Conservation (phyloP, 2,329 filamentous ascomycete species). For the Talaromyces piceae region DNA sequence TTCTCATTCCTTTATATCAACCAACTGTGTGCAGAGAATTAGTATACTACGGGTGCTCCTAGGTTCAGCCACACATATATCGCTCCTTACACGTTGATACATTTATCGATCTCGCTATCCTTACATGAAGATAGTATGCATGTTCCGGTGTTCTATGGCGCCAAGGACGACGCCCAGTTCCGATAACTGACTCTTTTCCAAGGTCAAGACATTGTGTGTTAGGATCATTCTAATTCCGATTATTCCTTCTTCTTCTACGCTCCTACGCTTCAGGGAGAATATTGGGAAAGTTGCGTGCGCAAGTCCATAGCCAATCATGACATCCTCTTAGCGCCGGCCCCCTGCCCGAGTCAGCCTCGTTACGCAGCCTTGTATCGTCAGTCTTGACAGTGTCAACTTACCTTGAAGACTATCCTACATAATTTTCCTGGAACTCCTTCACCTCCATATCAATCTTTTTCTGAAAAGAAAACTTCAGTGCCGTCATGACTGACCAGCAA, state of each 20-base stretch:
- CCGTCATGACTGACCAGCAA: neutral
- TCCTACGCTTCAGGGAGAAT: neutral
- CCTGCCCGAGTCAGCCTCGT: neutral
- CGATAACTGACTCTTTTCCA: too few relatives aligned
- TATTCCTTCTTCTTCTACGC: neutral
- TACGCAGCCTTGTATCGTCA: neutral
- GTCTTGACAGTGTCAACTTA: neutral
- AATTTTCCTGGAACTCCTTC: neutral
- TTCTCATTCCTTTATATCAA: too few relatives aligned
- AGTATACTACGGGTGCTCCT: too few relatives aligned
- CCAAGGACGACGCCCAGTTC: too few relatives aligned
- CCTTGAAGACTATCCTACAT: neutral
- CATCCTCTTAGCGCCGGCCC: neutral
- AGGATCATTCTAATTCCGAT: too few relatives aligned
- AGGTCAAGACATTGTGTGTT: too few relatives aligned
- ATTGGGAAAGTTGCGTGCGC: neutral
- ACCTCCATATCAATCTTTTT: neutral
- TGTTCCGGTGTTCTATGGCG: too few relatives aligned
- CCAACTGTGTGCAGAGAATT: too few relatives aligned
- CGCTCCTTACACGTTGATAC: too few relatives aligned
- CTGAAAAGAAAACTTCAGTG: neutral
- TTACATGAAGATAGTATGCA: too few relatives aligned
- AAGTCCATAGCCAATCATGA: neutral
- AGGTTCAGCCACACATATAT: too few relatives aligned
- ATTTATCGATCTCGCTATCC: too few relatives aligned